These are phyloP conservation scores for Metschnikowia borealis DNA, from an alignment of 805 yeast species.

Conservation along the genomic window DNA sequence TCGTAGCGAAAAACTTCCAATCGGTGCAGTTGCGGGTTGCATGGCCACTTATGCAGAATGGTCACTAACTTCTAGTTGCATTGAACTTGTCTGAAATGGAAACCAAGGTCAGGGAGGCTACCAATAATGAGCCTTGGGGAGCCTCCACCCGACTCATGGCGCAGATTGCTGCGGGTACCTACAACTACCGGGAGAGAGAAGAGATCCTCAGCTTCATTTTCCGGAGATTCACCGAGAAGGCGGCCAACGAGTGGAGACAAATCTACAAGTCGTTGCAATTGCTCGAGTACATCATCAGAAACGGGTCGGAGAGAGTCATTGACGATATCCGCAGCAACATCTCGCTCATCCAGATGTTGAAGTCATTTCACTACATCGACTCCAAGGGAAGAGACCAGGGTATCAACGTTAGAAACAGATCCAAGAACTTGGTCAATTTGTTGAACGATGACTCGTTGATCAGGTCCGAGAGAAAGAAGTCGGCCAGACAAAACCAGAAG, in stretches of 20 bases:
- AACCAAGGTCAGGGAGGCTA: slow-evolving; percentile 93
- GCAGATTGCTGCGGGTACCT: slow-evolving; percentile 92
- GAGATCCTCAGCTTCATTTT: slow-evolving; percentile 74
- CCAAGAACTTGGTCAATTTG: slow-evolving; percentile 68
- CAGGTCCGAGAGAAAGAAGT: slow-evolving; percentile 78
- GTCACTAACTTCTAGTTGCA: slow-evolving; percentile 43
- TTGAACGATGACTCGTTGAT: slow-evolving; percentile 73
- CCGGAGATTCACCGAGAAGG: slow-evolving; percentile 90
- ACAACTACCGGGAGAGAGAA: slow-evolving; percentile 76
- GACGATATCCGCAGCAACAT: slow-evolving; percentile 89
- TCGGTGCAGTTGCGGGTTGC: background rate
- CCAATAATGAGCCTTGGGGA: slow-evolving; percentile 99
- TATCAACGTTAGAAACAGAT: slow-evolving; percentile 86
- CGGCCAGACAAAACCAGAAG: slow-evolving; percentile 75
- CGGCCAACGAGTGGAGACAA: slow-evolving; percentile 97
- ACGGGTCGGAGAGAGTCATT: slow-evolving; percentile 92
- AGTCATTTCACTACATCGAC: slow-evolving; percentile 90
- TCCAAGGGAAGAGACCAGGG: slow-evolving; percentile 95
- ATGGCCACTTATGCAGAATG: background rate
- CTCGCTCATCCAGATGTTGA: slow-evolving; percentile 78
- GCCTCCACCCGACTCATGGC: slow-evolving; percentile 89
- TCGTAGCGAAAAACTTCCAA: too few species aligned
- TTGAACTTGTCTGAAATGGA: slow-evolving; percentile 96
- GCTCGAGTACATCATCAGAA: slow-evolving; percentile 83
- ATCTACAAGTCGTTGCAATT: slow-evolving; percentile 91